These are phyloP conservation scores for Cryptococcus maquisensis DNA, from an alignment of 1,284 basidiomycete species.

Conservation along the genomic window DNA sequence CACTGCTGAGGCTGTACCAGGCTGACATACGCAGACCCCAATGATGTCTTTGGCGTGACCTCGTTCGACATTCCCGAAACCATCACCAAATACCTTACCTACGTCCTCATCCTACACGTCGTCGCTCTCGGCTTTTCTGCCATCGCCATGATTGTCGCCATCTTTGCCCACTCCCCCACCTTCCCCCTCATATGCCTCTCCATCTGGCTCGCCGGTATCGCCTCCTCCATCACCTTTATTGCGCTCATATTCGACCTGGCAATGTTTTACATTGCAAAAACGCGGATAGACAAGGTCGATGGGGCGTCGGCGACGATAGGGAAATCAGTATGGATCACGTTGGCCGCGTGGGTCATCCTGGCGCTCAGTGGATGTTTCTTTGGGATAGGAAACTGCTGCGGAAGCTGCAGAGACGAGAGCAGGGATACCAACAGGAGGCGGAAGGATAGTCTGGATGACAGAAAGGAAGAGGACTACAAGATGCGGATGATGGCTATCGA, in stretches of 20 bases:
- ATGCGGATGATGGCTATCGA: conserved; percentile 38
- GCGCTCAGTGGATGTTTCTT: conserved; percentile 84
- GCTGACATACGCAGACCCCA: conserved; percentile 60
- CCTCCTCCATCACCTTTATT: conserved; percentile 65
- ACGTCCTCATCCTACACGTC: conserved; percentile 79
- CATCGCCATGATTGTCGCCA: conserved; percentile 68
- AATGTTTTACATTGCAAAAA: conserved; percentile 76
- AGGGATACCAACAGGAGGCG: conserved; percentile 24
- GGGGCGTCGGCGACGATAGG: conserved; percentile 71
- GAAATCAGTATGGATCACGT: conserved; percentile 75
- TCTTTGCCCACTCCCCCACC: conserved; percentile 77
- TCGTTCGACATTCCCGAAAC: conserved; percentile 61
- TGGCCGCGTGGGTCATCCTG: conserved; percentile 73
- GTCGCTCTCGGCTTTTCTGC: conserved; percentile 69
- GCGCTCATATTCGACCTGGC: conserved; percentile 83
- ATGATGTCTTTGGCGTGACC: conserved; percentile 66
- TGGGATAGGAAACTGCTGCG: conserved; percentile 72
- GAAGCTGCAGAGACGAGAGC: conserved; percentile 41
- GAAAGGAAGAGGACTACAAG: conserved; percentile 21
- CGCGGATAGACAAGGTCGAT: conserved; percentile 64
- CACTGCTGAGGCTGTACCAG: neutral
- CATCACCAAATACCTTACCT: conserved; percentile 80
- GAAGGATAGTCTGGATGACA: conserved; percentile 6
- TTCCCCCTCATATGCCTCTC: conserved; percentile 81
- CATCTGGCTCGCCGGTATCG: conserved; percentile 69